These are phyloP conservation scores for Cronartium quercuum DNA, from an alignment of 1,284 basidiomycete species.

Conservation along the genomic window DNA sequence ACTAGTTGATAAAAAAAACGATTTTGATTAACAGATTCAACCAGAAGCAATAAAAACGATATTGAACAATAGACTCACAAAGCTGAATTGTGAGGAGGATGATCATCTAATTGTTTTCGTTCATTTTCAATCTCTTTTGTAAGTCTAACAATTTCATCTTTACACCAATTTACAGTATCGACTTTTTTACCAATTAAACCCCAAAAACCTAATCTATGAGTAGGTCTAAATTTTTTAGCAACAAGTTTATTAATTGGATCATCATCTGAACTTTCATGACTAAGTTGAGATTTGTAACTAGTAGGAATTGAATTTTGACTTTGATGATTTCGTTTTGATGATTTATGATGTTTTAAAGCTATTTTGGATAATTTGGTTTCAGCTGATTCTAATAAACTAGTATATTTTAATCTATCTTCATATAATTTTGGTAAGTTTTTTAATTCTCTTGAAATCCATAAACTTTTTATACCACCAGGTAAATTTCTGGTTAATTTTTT, in stretches of 20 bases:
- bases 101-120: conserved; percentile 60
- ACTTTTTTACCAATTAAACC: conserved; percentile 70
- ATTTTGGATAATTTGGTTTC: conserved; percentile 68
- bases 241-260: conserved; percentile 54
- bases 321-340: conserved; percentile 16
- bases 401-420: conserved; percentile 67
- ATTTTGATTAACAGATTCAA: not conserved
- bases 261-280: not conserved
- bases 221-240: conserved; percentile 66
- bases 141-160: conserved; percentile 56
- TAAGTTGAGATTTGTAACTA: not conserved
- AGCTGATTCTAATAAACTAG: conserved; percentile 72
- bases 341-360: conserved; percentile 58
- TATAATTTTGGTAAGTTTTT: conserved; percentile 76
- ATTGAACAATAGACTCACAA: conserved; percentile 45
- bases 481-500: conserved; percentile 62
- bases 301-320: not conserved
- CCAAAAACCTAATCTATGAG: conserved; percentile 60
- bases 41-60: too few species aligned
- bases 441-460: conserved; percentile 78
- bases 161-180: conserved; percentile 78
- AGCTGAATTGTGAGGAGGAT: conserved; percentile 50
- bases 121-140: conserved; percentile 54
- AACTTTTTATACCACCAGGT: conserved; percentile 74
- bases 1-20: conserved; percentile 56